Evolutionary conservation across 495 filamentous ascomycete species (phyloP).

Genomic region (Hypoxylon perforatum): DNA sequence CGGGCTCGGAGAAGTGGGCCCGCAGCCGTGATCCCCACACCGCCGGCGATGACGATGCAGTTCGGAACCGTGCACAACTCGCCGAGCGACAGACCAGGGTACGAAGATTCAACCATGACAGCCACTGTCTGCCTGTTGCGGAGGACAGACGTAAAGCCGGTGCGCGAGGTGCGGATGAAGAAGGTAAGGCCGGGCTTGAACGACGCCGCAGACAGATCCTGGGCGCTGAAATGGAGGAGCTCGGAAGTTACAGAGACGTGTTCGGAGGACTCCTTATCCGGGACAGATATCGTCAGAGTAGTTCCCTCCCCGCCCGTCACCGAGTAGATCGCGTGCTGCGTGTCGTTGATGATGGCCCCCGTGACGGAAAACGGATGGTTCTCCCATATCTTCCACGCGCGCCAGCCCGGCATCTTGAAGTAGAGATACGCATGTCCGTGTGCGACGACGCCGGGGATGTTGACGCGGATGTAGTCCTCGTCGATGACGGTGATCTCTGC

Average conservation of each 20-base stretch:
- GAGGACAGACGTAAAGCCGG: conserved; percentile 16
- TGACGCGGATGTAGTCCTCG: conserved; percentile 51
- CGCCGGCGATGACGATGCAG: conserved; percentile 42
- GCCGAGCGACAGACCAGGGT: conserved; percentile 13
- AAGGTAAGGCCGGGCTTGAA: conserved; percentile 33
- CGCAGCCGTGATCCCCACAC: conserved; percentile 40
- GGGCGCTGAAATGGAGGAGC: background rate
- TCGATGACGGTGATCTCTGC: conserved; percentile 49
- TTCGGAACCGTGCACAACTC: conserved; percentile 23
- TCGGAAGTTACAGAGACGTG: background rate
- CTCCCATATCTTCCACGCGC: conserved; percentile 61
- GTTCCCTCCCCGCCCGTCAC: background rate
- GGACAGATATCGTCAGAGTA: background rate
- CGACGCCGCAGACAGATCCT: background rate
- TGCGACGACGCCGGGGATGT: conserved; percentile 45
- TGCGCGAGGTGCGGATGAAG: conserved; percentile 23
- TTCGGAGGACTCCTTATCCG: conserved; percentile 5
- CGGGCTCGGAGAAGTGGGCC: conserved; percentile 19
- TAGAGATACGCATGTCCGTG: conserved; percentile 53
- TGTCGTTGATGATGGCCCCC: conserved; percentile 18
- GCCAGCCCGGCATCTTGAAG: conserved; percentile 53
- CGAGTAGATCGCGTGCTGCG: background rate
- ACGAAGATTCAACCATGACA: conserved; percentile 37
- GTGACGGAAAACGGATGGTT: conserved; percentile 60
- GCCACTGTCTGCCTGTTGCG: conserved; percentile 6